phyloP scores from a whole-genome alignment of 768 basidiomycete genomes.

The Leccinum uliginosum region DNA sequence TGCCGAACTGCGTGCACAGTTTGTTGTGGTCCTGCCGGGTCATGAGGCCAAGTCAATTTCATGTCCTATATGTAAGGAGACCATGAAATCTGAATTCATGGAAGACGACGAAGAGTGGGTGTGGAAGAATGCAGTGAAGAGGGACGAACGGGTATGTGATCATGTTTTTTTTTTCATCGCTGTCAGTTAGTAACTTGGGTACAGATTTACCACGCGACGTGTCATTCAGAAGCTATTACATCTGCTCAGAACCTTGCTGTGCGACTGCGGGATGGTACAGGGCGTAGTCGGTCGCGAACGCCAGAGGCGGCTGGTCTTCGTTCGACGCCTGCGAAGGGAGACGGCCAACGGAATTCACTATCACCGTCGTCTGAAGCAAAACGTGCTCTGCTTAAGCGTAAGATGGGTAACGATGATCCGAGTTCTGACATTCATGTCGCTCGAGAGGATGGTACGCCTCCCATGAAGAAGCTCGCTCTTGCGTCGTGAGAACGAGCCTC shows the following conservation, averaged over 20 bases:
- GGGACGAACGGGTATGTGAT: constrained; percentile 71
- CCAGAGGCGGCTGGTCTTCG: constrained; percentile 51
- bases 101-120: constrained; percentile 99
- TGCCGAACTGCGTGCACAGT: constrained; percentile 69
- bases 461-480: constrained; percentile 63
- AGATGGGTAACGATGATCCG: constrained; percentile 53
- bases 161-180: neutral
- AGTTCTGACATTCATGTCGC: constrained; percentile 29
- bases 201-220: constrained; percentile 93
- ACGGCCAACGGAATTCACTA: constrained; percentile 31
- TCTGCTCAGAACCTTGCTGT: constrained; percentile 64
- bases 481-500: constrained; percentile 23
- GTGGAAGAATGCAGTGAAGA: constrained; percentile 86
- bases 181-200: constrained; percentile 2
- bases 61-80: constrained; percentile 97
- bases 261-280: constrained; percentile 58
- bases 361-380: constrained; percentile 54
- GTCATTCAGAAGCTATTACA: constrained; percentile 74
- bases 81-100: constrained; percentile 82
- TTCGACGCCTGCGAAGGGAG: constrained; percentile 35
- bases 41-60: constrained; percentile 79
- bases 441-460: constrained; percentile 51
- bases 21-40: constrained; percentile 86
- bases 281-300: constrained; percentile 70
- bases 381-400: constrained; percentile 66